Evolutionary conservation across 805 yeast species (phyloP).

Genomic region (Cyberlindnera saturnus): DNA sequence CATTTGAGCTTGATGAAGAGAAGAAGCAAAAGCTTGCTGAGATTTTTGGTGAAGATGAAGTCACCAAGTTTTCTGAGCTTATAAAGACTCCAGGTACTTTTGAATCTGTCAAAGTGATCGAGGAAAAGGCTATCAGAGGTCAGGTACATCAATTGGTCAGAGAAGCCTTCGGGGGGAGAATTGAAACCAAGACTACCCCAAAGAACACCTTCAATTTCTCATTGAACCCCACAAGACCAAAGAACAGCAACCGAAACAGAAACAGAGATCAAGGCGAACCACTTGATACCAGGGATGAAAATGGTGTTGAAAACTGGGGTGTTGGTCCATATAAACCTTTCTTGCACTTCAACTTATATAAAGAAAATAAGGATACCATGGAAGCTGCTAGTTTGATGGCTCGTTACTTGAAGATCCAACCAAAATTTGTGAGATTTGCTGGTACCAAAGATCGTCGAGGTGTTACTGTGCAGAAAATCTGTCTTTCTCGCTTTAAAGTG

Average conservation of each 20-base stretch:
- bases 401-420: constrained; percentile 68
- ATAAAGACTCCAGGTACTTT: constrained; percentile 42
- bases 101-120: constrained; percentile 51
- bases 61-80: constrained; percentile 48
- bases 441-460: constrained; percentile 98
- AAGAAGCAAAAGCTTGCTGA: constrained; percentile 42
- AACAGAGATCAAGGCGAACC: constrained; percentile 32
- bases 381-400: constrained; percentile 78
- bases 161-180: constrained; percentile 60
- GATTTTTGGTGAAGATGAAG: constrained; percentile 54
- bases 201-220: constrained; percentile 61
- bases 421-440: constrained; percentile 68
- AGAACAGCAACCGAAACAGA: constrained; percentile 23
- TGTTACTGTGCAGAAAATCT: constrained; percentile 81
- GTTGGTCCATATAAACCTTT: constrained; percentile 66
- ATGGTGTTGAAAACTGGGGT: constrained; percentile 60
- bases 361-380: constrained; percentile 97
- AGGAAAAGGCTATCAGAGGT: constrained; percentile 71
- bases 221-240: constrained; percentile 33
- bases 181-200: constrained; percentile 76
- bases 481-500: constrained; percentile 61
- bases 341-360: constrained; percentile 75
- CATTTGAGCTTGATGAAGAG: constrained; percentile 40
- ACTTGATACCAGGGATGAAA: constrained; percentile 29
- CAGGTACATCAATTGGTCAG: constrained; percentile 72